A percentile compares a stretch with the other conserved stretches of the same genome.
These are phyloP conservation scores for Tulasnella sp. DNA, from an alignment of 768 basidiomycete genomes.

Conservation along the genomic window DNA sequence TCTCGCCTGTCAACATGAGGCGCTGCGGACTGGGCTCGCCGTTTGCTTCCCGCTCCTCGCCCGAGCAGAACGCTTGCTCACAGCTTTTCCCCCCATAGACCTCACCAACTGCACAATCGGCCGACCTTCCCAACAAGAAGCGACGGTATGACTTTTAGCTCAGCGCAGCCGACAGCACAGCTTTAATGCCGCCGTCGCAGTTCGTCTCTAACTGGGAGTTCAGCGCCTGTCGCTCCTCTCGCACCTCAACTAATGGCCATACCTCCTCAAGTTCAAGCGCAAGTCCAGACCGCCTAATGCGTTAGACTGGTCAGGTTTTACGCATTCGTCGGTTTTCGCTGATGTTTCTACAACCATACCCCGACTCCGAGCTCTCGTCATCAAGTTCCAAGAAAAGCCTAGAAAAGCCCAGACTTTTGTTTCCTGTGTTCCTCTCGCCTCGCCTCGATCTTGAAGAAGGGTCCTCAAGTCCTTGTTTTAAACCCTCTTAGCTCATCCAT, in stretches of 20 bases:
- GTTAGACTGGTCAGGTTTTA: not conserved
- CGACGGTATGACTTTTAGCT: constrained; percentile 49
- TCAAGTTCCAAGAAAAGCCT: not conserved
- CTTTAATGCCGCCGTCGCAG: not conserved
- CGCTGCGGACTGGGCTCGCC: not conserved
- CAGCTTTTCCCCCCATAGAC: not conserved
- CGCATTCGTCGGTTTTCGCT: not conserved
- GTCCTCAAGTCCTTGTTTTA: not conserved
- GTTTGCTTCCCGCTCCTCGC: not conserved
- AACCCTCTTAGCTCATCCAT: not conserved
- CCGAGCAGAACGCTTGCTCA: not conserved
- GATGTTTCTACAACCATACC: not conserved
- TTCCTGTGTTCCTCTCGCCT: not conserved
- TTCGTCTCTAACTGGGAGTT: not conserved
- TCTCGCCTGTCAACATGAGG: not conserved
- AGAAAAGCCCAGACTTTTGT: not conserved
- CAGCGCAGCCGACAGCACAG: not conserved
- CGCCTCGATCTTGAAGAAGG: not conserved
- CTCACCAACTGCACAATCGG: constrained; percentile 42
- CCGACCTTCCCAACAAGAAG: constrained; percentile 73
- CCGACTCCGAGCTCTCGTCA: not conserved
- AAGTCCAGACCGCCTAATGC: not conserved
- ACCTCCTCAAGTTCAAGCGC: not conserved
- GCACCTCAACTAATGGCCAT: not conserved
- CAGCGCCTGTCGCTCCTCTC: not conserved